Evolutionary conservation across 257 asterid genomes (phyloP), one percentile per base, ranked within the genome.

Genomic region (Nicotiana otophora): DNA sequence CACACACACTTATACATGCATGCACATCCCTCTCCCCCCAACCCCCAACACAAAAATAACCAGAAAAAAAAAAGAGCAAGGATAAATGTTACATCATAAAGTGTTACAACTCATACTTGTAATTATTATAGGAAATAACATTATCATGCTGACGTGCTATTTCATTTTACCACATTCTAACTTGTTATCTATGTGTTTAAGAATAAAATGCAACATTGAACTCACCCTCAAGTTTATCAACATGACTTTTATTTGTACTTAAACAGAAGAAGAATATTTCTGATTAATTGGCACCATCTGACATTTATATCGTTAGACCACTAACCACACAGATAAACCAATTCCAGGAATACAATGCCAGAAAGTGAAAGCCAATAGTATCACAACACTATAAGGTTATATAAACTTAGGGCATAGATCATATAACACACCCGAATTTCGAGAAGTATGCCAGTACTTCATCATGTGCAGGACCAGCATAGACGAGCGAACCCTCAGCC

Each of bases 401-500:
- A 46, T 48, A 14, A 48, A 48, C 75, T 82, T 54, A 60, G 57
- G 60, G 51, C 75, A 81, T 70, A 53, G 83, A 81, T 51, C 80
- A 67, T 86, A 84, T 23, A 84, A 89, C 97, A 48, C 42, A 94
- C 99, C 98, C 99, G 69, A 92, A 92, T 79, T 93, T 94, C 66
- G 96, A 88, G 87, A 96, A 96, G 89, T 96, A 91, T 55, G 83
- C 89, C 84, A 96, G 83, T 63, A 92, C 86, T 87, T 93, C 95
- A 83, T 90, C 93, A 34, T 85, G 87, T 46, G 99, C 99, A 68
- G 97, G 98, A 83, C 99, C 99, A 81, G 97, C 91, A 84, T 94
- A 96, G 67, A 93, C 93, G 84, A 94, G 94, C 53, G 98, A 85
- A 81, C 99, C 98, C 90, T 91, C 95, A 70, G 98, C 86, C 86